These are phyloP conservation scores for Gomphus bonarii DNA, from an alignment of 1,284 basidiomycete species.

Conservation along the genomic window DNA sequence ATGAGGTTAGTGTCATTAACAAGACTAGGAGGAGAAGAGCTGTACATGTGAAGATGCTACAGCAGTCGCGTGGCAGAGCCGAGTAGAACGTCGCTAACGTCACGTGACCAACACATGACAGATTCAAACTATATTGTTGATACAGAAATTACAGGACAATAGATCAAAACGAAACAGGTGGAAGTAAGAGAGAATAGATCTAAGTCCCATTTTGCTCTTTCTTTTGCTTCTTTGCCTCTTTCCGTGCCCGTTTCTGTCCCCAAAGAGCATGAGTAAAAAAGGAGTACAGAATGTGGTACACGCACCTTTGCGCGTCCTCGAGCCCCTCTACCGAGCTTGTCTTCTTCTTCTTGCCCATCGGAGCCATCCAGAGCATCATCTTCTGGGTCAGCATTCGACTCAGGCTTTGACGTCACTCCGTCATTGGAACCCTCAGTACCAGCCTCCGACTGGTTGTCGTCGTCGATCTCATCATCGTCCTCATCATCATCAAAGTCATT, in stretches of 20 bases:
- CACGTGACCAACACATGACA: not conserved
- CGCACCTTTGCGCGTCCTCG: conserved; percentile 35
- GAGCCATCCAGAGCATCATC: conserved; percentile 8
- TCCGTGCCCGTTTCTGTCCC: conserved; percentile 2
- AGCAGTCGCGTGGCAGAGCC: too few species aligned
- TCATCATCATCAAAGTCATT: conserved; percentile 21
- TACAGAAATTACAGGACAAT: not conserved
- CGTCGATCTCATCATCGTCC: conserved; percentile 18
- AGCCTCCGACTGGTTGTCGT: conserved; percentile 19
- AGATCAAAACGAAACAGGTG: not conserved
- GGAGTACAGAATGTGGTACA: not conserved
- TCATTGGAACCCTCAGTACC: conserved; percentile 22
- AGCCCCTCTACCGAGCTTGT: conserved; percentile 29
- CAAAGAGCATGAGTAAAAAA: not conserved
- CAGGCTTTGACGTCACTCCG: conserved; percentile 20
- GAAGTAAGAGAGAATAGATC: not conserved
- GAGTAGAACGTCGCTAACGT: not conserved
- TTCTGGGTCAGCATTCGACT: conserved; percentile 12
- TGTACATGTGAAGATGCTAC: too few species aligned
- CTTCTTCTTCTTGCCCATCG: conserved; percentile 17
- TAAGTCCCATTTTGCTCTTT: conserved; percentile 7
- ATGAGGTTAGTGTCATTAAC: not conserved
- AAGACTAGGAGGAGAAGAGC: not conserved
- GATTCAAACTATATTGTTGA: not conserved
- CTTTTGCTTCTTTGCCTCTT: conserved; percentile 9